Percentiles rank a stretch among this genome's conserved stretches.
These are phyloP conservation scores for Verbena officinalis DNA, from an alignment of 257 asterid genomes.

Conservation along the genomic window DNA sequence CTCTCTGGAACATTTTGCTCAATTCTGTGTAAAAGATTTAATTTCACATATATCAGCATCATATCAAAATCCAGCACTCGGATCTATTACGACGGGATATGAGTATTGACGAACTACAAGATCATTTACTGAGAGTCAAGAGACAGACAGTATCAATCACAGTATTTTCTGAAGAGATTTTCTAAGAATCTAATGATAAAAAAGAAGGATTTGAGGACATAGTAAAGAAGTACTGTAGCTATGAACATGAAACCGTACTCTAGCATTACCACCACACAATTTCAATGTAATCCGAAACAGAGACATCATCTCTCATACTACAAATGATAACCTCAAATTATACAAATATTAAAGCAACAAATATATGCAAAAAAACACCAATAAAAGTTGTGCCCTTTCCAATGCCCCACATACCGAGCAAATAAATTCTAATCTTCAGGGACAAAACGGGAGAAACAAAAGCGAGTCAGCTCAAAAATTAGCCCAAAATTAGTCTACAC, in stretches of 20 bases:
- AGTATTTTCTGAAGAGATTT: background rate
- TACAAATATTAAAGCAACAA: background rate
- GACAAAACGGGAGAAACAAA: too few species aligned
- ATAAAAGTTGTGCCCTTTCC: too few species aligned
- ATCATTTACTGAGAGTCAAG: background rate
- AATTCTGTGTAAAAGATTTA: background rate
- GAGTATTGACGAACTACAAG: background rate
- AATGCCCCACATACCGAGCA: background rate
- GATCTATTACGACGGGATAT: conserved; percentile 1
- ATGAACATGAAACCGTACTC: background rate
- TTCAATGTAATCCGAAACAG: background rate
- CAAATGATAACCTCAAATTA: conserved; percentile 8
- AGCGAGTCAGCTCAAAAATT: background rate
- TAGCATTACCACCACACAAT: background rate
- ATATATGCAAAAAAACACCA: background rate
- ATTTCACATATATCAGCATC: conserved; percentile 2
- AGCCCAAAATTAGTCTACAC: background rate
- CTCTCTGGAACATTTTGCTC: background rate
- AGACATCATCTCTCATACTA: background rate
- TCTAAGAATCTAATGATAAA: background rate
- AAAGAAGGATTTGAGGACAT: background rate
- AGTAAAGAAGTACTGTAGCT: background rate
- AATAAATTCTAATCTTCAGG: too few species aligned
- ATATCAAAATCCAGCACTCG: background rate
- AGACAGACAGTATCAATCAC: background rate